These are phyloP conservation scores for Trichoderma cornu-damae DNA, from an alignment of 2,329 filamentous ascomycete genomes.

Conservation along the genomic window DNA sequence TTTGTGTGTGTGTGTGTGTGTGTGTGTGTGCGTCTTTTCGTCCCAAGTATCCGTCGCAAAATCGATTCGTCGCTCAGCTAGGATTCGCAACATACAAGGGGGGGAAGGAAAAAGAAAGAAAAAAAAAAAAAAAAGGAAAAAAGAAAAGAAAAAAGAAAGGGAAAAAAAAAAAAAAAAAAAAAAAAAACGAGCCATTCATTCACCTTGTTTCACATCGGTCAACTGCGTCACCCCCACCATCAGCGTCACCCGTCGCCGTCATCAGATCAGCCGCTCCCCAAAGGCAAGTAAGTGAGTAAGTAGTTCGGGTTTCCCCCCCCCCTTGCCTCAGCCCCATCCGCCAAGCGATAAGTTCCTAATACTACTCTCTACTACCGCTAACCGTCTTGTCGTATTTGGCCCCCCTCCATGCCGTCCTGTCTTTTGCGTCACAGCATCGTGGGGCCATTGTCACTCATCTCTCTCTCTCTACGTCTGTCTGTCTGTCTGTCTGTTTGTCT, in stretches of 20 bases:
- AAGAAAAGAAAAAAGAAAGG: too few species aligned
- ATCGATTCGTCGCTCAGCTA: background rate
- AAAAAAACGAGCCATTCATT: background rate
- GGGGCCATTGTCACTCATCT: too few species aligned
- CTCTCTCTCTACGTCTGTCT: background rate
- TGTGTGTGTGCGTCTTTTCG: too few species aligned
- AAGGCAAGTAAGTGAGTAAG: too few species aligned
- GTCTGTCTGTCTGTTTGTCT: background rate
- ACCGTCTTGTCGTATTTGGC: background rate
- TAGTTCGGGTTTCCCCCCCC: background rate
- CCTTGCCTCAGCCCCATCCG: background rate
- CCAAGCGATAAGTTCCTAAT: too few species aligned
- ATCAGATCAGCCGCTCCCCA: background rate
- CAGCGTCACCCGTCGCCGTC: background rate
- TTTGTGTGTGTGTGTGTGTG: too few species aligned
- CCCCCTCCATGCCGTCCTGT: too few species aligned
- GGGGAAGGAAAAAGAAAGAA: too few species aligned
- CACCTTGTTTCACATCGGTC: slow-evolving; percentile 1
- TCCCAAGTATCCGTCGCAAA: background rate
- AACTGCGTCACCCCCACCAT: background rate
- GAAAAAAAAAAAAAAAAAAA: background rate
- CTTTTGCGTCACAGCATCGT: too few species aligned
- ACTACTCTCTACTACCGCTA: too few species aligned
- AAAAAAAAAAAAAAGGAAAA: too few species aligned
- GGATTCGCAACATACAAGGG: too few species aligned